These are phyloP conservation scores for Eucalyptus albens DNA, from an alignment of 345 rosid genomes.

Conservation along the genomic window DNA sequence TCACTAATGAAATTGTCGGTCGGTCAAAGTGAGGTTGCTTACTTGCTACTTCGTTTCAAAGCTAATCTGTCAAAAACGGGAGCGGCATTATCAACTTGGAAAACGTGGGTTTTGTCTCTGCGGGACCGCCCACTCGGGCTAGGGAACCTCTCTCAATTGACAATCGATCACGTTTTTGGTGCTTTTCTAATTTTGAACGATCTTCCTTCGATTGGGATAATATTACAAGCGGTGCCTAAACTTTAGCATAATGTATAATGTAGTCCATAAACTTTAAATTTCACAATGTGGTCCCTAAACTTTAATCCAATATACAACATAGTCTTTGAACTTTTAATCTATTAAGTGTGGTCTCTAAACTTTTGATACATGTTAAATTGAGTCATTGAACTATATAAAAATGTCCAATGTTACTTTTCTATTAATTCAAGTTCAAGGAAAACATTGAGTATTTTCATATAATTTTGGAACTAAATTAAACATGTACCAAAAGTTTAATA, in stretches of 20 bases:
- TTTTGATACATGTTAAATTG: too few species aligned
- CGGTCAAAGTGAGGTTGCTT: background rate
- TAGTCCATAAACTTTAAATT: background rate
- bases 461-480: rapidly evolving
- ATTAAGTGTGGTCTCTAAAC: background rate
- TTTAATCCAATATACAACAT: too few species aligned
- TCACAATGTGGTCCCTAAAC: rapidly evolving
- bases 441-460: too few species aligned
- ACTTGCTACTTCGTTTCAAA: background rate
- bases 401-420: rapidly evolving
- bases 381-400: too few species aligned
- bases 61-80: background rate
- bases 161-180: background rate
- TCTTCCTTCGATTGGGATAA: background rate
- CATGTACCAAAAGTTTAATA: background rate
- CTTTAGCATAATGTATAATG: background rate
- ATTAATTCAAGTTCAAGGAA: too few species aligned
- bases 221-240: too few species aligned
- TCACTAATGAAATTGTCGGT: background rate
- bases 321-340: too few species aligned
- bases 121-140: background rate
- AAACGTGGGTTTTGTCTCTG: background rate
- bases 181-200: background rate
- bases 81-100: background rate
- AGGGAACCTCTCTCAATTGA: background rate